phyloP scores from a whole-genome alignment of 1,139 yeast genomes.

The Yamadazyma jaroonii region DNA sequence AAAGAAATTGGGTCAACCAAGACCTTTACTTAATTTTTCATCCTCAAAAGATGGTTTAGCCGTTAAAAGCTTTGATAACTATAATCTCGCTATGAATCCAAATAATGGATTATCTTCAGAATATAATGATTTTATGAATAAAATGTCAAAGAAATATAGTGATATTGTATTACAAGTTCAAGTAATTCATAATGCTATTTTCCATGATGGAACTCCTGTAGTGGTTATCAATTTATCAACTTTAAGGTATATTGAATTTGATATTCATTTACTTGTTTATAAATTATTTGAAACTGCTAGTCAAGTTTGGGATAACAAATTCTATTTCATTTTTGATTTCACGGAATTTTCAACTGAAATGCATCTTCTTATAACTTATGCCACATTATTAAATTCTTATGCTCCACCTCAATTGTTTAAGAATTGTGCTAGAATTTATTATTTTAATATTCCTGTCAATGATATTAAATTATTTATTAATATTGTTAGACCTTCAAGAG shows the following conservation, averaged over 20 bases:
- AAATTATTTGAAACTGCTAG: constrained; percentile 65
- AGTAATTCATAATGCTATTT: constrained; percentile 61
- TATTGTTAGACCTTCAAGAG: constrained; percentile 13
- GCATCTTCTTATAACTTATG: constrained; percentile 21
- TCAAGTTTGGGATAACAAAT: constrained; percentile 72
- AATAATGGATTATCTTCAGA: constrained; percentile 42
- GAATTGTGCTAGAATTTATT: constrained; percentile 57
- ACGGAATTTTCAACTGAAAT: constrained; percentile 51
- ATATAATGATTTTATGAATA: constrained; percentile 72
- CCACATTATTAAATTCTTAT: constrained; percentile 33
- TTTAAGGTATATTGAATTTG: constrained; percentile 41
- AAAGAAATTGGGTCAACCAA: constrained; percentile 38
- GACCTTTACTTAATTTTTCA: constrained; percentile 46
- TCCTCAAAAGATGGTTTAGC: constrained; percentile 41
- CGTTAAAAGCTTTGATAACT: constrained; percentile 41
- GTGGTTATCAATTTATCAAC: constrained; percentile 53
- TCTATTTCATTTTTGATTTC: constrained; percentile 63
- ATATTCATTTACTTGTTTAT: constrained; percentile 57
- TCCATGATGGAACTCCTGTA: constrained; percentile 72
- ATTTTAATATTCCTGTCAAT: constrained; percentile 56
- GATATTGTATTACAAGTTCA: constrained; percentile 41
- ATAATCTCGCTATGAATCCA: constrained; percentile 10
- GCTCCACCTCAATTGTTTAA: constrained; percentile 48
- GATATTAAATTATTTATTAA: constrained; percentile 22
- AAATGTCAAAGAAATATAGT: constrained; percentile 55